phyloP scores from a whole-genome alignment of 1,284 basidiomycete genomes.

The Marasmius oreades region DNA sequence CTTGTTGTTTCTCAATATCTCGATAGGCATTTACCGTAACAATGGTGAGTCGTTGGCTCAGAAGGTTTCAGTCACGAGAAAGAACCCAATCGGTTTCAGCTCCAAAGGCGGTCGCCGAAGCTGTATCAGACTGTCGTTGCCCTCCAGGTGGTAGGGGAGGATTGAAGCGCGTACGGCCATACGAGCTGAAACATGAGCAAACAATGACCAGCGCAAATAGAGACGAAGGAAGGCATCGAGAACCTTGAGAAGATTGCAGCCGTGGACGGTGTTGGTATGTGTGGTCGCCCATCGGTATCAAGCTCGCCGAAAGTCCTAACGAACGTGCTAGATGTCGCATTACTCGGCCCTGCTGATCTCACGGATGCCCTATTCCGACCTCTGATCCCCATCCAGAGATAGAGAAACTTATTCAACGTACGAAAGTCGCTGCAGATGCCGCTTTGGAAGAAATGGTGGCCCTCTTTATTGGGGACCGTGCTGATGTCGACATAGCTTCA shows the following conservation, averaged over 20 bases:
- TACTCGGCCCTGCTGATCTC: constrained; percentile 68
- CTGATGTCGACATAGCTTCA: no score
- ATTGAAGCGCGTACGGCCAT: no score
- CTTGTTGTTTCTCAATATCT: not conserved
- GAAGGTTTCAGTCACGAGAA: no score
- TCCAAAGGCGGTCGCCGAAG: constrained; percentile 49
- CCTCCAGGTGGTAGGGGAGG: no score
- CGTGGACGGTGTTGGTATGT: constrained; percentile 58
- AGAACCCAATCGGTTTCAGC: no score
- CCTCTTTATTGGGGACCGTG: not conserved
- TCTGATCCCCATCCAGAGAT: no score
- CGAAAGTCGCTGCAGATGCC: constrained; percentile 48
- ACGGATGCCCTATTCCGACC: constrained; percentile 54
- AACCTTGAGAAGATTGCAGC: constrained; percentile 60
- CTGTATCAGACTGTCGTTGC: constrained; percentile 56
- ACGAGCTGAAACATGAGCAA: no score
- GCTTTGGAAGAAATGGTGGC: constrained; percentile 69
- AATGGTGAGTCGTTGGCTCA: no score
- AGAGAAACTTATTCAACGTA: constrained; percentile 57
- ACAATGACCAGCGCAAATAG: no score
- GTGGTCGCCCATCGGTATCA: not conserved
- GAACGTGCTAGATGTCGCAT: constrained; percentile 32
- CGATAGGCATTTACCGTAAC: constrained; percentile 41
- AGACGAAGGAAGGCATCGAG: constrained; percentile 52
- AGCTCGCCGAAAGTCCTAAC: not conserved